phyloP scores from a whole-genome alignment of 1,139 yeast genomes.

The Hyphopichia fennica region DNA sequence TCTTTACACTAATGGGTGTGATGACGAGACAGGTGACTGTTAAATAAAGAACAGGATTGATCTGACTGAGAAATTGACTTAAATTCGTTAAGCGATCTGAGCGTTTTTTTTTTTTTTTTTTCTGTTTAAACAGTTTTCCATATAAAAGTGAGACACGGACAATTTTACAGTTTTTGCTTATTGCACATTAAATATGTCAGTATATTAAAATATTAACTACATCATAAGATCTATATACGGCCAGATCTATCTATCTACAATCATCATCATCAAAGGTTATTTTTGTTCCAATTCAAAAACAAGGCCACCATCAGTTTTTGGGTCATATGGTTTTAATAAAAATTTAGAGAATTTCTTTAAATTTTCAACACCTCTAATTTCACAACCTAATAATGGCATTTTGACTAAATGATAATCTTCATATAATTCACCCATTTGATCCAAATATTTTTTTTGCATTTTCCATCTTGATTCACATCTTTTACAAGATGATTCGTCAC shows the following conservation, averaged over 20 bases:
- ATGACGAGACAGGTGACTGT: no score
- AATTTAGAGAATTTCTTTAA: slow-evolving; percentile 74
- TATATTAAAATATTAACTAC: no score
- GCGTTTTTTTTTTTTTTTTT: no score
- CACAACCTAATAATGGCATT: slow-evolving; percentile 92
- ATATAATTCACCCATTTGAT: slow-evolving; percentile 90
- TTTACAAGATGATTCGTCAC: slow-evolving; percentile 66
- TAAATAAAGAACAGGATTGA: no score
- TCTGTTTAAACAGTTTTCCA: no score
- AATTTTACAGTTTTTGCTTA: neutral
- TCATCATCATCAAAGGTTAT: slow-evolving; percentile 15
- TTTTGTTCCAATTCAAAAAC: slow-evolving; percentile 67
- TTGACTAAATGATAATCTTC: slow-evolving; percentile 94
- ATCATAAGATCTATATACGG: no score
- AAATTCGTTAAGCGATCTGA: no score
- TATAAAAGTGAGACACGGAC: no score
- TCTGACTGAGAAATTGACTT: no score
- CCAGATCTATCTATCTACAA: neutral
- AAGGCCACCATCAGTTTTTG: slow-evolving; percentile 56
- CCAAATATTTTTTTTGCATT: slow-evolving; percentile 93
- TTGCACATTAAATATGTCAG: no score
- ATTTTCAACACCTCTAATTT: slow-evolving; percentile 88
- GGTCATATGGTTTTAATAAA: slow-evolving; percentile 69
- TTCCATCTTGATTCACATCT: slow-evolving; percentile 92
- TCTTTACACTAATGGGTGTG: no score